These are phyloP conservation scores for Hordeum marinum DNA, from an alignment of 176 grass and related monocot genomes.

Conservation along the genomic window DNA sequence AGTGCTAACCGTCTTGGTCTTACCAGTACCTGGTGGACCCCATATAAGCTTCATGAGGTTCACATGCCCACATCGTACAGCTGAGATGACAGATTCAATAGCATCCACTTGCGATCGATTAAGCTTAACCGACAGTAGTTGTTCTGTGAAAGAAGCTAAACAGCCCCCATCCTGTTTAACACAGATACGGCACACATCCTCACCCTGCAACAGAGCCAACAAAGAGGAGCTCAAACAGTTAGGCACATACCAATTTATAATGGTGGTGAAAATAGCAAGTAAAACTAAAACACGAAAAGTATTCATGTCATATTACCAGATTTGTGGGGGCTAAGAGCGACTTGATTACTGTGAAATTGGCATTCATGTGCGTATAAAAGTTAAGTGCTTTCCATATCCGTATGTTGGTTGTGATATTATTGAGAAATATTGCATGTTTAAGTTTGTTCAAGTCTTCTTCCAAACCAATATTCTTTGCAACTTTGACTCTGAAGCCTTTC, in stretches of 20 bases:
- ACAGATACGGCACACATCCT: constrained; percentile 2
- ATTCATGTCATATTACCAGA: constrained; percentile 35
- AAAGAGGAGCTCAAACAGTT: not conserved
- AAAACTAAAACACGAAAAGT: not conserved
- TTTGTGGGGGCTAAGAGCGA: constrained; percentile 31
- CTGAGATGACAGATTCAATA: constrained; percentile 44
- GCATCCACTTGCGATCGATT: constrained; percentile 57
- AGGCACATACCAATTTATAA: not conserved
- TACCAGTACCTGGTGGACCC: constrained; percentile 86
- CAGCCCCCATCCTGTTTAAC: not conserved
- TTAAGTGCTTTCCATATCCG: constrained; percentile 54
- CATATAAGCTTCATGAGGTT: constrained; percentile 60
- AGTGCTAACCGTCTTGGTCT: constrained; percentile 58
- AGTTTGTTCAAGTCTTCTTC: constrained; percentile 26
- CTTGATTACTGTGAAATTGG: constrained; percentile 60
- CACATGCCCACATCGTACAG: constrained; percentile 28
- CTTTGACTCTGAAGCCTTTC: constrained; percentile 49
- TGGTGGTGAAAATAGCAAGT: not conserved
- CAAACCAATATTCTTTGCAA: constrained; percentile 4
- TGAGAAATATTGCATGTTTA: constrained; percentile 44
- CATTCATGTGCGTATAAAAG: constrained; percentile 12
- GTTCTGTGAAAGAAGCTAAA: constrained; percentile 16
- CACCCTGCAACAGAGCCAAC: constrained; percentile 30
- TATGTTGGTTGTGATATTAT: constrained; percentile 43
- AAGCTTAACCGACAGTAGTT: constrained; percentile 37